These are phyloP conservation scores for Trichoderma sp. DNA, from an alignment of 2,329 filamentous ascomycete species.

Conservation along the genomic window DNA sequence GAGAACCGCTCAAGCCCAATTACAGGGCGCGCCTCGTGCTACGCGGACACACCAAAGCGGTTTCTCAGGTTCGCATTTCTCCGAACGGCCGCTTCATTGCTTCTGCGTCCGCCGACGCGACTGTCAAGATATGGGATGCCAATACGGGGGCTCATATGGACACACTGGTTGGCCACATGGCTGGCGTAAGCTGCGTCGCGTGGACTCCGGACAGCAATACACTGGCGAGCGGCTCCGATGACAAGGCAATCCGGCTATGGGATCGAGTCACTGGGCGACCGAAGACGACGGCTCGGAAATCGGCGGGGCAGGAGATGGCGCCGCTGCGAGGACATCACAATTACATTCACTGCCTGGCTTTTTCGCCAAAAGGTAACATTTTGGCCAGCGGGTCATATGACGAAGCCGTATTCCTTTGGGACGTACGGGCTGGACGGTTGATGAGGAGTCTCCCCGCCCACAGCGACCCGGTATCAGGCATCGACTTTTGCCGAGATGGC, in stretches of 20 bases:
- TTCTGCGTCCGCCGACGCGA: slow-evolving; percentile 83
- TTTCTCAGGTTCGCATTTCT: slow-evolving; percentile 86
- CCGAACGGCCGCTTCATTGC: slow-evolving; percentile 89
- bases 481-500: slow-evolving; percentile 90
- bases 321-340: slow-evolving; percentile 86
- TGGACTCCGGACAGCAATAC: slow-evolving; percentile 89
- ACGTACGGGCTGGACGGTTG: slow-evolving; percentile 79
- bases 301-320: slow-evolving; percentile 43
- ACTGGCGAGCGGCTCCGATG: slow-evolving; percentile 87
- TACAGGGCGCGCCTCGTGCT: slow-evolving; percentile 71
- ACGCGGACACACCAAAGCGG: slow-evolving; percentile 71
- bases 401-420: slow-evolving; percentile 96
- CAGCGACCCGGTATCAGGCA: slow-evolving; percentile 88
- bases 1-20: slow-evolving; percentile 57
- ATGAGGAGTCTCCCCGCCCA: slow-evolving; percentile 93
- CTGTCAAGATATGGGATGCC: slow-evolving; percentile 88
- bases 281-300: slow-evolving; percentile 44
- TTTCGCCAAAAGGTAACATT: slow-evolving; percentile 98
- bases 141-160: slow-evolving; percentile 75
- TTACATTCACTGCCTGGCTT: slow-evolving; percentile 90
- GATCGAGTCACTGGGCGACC: slow-evolving; percentile 63
- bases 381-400: slow-evolving; percentile 94
- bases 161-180: slow-evolving; percentile 88
- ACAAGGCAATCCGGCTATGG: slow-evolving; percentile 95
- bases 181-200: slow-evolving; percentile 87